Evolutionary conservation across 192 early-diverging fungal genomes (phyloP), one percentile per base, ranked within the genome.

Genomic region (Helicostylum pulchrum): DNA sequence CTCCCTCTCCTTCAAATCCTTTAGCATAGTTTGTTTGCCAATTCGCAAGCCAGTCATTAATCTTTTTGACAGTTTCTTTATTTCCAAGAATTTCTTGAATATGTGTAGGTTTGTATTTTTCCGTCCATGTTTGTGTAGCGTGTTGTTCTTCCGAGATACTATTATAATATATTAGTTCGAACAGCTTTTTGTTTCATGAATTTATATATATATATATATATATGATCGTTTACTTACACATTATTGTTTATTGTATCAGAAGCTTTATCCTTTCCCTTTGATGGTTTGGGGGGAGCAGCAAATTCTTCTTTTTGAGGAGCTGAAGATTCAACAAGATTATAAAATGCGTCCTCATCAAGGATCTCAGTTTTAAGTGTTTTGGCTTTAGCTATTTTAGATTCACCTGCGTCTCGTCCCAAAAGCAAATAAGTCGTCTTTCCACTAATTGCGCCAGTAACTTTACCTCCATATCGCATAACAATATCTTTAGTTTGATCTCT

Each of bases 41-140:
- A 21, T 71, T 70, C 14, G 79, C 61, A 3, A 97, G 78, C 96
- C 96, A 97, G 55, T 58, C 75, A 10, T 78, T 64, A 15, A 99
- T 77, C 26, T 75, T 82, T 65, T 89, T 70, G 15, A 97, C 82
- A 0, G 72, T 74, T 26, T 69, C 75, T 61, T 88, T 90, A 74
- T 99, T 95, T 1, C 96, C 98, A 68, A 92, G 88, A 36, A 99
- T 74, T 12, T 99, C 94, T 12, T 80, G 74, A 17, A 91, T 79
- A 49, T 72, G 77, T 54, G 72, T 84, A 0, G 98, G 98, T 67
- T 85, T 87, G 78, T 96, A 97, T 75, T 96, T 99, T 36, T 94
- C 93, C 0, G 93, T 94, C 98, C 98, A 99, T 21, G 97, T 73
- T 55, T 84, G 64, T 1, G 73, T 42, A 26, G 46, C 15, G 20